Evolutionary conservation across 1,284 basidiomycete genomes (phyloP).

Genomic region (Tylopilus sp.): DNA sequence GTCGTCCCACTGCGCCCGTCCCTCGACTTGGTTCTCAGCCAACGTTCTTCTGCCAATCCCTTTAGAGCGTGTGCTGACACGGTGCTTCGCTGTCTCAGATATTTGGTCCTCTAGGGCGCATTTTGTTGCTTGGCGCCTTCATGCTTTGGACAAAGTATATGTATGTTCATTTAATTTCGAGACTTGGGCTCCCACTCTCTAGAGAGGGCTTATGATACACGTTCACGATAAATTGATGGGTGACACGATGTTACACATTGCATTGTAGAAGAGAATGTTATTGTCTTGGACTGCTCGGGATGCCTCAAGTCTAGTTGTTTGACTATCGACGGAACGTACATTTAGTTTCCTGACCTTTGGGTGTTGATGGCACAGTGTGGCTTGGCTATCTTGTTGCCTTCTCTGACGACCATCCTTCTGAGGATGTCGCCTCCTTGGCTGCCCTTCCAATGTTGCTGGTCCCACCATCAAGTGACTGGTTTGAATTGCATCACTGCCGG

Average conservation of each 20-base stretch:
- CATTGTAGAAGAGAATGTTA: background rate
- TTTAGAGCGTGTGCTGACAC: background rate
- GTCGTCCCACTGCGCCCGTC: background rate
- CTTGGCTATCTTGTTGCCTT: too few species aligned
- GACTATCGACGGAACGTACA: too few species aligned
- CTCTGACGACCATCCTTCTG: too few species aligned
- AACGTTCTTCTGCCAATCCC: background rate
- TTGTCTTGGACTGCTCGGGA: background rate
- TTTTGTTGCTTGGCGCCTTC: background rate
- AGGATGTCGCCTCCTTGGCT: too few species aligned
- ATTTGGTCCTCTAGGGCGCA: too few species aligned
- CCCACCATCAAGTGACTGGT: too few species aligned
- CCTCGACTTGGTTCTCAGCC: background rate
- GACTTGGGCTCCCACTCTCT: background rate
- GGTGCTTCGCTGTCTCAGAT: too few species aligned
- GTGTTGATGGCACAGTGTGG: too few species aligned
- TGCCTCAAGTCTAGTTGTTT: too few species aligned
- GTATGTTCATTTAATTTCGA: constrained; percentile 9
- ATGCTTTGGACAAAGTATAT: background rate
- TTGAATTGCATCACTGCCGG: too few species aligned
- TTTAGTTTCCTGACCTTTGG: too few species aligned
- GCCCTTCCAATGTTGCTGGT: too few species aligned
- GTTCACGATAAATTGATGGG: background rate
- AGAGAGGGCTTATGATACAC: background rate
- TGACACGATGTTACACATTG: background rate